phyloP scores from a whole-genome alignment of 371 early-diverging fungal species.

The Umbelopsis sp. region DNA sequence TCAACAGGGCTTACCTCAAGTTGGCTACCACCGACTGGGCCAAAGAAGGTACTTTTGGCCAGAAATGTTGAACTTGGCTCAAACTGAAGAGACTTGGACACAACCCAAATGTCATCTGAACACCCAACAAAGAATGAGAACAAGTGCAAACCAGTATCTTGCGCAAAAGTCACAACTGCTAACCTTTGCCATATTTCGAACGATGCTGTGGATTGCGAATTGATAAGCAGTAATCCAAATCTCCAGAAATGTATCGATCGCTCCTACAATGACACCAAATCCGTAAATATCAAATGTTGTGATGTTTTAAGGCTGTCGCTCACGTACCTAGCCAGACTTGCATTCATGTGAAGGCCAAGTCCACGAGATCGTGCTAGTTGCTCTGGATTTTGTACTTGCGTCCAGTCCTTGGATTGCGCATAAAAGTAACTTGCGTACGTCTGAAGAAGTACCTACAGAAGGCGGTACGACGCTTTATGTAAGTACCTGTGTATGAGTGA shows the following conservation, averaged over 20 bases:
- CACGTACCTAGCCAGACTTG: conserved; percentile 30
- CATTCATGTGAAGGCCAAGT: conserved; percentile 36
- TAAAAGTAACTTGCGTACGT: conserved; percentile 40
- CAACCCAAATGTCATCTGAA: conserved; percentile 71
- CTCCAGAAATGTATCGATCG: conserved; percentile 2
- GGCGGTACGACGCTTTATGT: neutral
- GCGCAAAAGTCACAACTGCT: neutral
- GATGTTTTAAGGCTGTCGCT: too few relatives aligned
- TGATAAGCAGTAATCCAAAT: conserved; percentile 29
- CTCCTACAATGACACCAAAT: neutral
- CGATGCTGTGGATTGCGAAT: conserved; percentile 50
- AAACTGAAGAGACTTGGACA: conserved; percentile 52
- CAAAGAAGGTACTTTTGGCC: conserved; percentile 59
- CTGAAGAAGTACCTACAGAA: conserved; percentile 36
- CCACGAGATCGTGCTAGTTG: conserved; percentile 42
- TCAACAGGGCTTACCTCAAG: conserved; percentile 42
- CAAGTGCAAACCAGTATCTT: too few relatives aligned
- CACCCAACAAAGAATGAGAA: too few relatives aligned
- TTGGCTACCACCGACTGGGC: conserved; percentile 55
- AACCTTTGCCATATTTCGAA: conserved; percentile 54
- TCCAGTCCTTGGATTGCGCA: conserved; percentile 30
- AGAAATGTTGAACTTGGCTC: conserved; percentile 57
- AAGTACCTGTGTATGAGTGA: neutral
- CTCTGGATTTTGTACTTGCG: conserved; percentile 32
- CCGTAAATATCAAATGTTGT: neutral